Percentiles rank a stretch among this genome's conserved stretches.
Evolutionary conservation across 139 green algal species (phyloP).

Genomic region (Chlamydomonas sp.): DNA sequence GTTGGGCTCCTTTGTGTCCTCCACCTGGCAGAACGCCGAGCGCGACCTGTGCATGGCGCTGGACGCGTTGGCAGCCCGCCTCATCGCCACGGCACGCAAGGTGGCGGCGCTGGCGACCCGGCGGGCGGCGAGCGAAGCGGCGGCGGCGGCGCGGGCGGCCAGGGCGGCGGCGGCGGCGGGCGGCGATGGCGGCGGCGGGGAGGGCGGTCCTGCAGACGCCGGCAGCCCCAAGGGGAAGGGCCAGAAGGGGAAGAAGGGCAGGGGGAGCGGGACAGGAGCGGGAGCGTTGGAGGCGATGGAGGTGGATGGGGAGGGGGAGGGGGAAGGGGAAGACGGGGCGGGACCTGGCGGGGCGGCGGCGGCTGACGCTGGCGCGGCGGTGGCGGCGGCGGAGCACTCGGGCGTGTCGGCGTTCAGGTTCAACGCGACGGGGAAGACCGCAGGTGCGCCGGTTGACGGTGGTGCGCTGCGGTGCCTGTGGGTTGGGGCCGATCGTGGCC

Average conservation of each 20-base stretch:
- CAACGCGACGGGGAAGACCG: slow-evolving; percentile 3
- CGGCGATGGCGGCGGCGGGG: neutral
- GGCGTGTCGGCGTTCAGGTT: slow-evolving; percentile 1
- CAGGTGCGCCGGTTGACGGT: neutral
- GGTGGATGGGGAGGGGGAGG: neutral
- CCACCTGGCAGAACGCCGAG: slow-evolving; percentile 65
- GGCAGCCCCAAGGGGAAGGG: no score
- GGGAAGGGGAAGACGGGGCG: neutral
- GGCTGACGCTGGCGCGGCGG: neutral
- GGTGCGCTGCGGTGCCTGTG: neutral
- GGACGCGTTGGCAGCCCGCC: slow-evolving; percentile 60
- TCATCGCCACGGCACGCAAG: slow-evolving; percentile 8
- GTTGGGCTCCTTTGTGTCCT: neutral
- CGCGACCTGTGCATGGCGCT: slow-evolving; percentile 71
- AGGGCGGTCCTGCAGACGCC: no score
- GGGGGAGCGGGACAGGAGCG: no score
- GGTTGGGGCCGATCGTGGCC: no score
- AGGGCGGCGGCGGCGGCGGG: neutral
- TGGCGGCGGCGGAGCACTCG: neutral
- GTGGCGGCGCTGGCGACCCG: neutral
- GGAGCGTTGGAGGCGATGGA: no score
- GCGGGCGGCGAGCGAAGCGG: neutral
- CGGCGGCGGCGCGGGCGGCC: neutral
- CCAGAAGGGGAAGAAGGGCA: no score
- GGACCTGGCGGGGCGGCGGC: neutral